phyloP scores from a whole-genome alignment of 495 filamentous ascomycete species.

The Usnea hakonensis region DNA sequence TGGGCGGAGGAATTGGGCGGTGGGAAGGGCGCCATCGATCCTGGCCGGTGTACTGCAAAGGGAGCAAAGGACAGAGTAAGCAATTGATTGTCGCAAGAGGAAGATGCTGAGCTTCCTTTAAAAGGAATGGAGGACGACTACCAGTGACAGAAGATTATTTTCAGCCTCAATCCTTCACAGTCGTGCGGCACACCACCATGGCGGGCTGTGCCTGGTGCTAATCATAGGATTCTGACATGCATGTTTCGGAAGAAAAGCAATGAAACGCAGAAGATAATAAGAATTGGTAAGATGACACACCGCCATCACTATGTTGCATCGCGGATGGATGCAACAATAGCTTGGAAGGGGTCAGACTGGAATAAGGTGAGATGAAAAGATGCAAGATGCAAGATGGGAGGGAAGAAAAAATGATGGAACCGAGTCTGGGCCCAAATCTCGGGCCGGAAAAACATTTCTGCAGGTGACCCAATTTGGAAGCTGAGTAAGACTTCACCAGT shows the following conservation, averaged over 20 bases:
- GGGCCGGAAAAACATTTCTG: too few relatives aligned
- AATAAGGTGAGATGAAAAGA: too few relatives aligned
- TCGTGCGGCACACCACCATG: background rate
- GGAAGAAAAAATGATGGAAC: too few relatives aligned
- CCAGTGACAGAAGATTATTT: background rate
- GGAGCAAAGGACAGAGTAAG: background rate
- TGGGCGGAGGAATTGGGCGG: constrained; percentile 3
- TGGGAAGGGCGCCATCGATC: background rate
- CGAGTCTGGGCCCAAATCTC: too few relatives aligned
- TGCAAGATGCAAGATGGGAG: too few relatives aligned
- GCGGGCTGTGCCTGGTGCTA: background rate
- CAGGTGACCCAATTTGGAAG: too few relatives aligned
- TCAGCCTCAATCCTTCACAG: background rate
- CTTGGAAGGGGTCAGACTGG: background rate
- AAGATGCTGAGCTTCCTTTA: background rate
- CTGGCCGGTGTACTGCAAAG: background rate
- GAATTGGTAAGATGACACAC: background rate
- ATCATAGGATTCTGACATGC: too few relatives aligned
- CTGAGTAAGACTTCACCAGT: too few relatives aligned
- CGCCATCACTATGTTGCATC: background rate
- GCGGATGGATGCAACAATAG: too few relatives aligned
- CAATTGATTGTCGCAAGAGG: background rate
- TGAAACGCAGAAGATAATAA: background rate
- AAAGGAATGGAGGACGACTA: background rate
- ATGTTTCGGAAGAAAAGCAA: background rate